Evolutionary conservation across 2,329 filamentous ascomycete genomes (phyloP).

Genomic region (Colletotrichum melonis): DNA sequence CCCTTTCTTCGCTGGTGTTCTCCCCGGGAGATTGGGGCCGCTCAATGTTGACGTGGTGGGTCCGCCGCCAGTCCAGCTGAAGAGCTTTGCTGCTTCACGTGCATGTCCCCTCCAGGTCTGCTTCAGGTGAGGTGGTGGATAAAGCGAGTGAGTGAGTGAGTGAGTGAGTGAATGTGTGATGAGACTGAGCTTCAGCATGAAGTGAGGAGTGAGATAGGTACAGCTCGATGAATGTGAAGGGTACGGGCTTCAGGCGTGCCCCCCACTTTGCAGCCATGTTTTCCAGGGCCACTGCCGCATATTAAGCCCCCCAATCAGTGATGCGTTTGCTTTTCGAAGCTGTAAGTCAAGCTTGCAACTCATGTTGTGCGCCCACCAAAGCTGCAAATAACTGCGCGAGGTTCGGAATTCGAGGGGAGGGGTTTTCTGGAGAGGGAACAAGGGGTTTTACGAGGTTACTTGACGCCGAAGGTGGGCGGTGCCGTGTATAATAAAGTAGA

Average conservation of each 20-base stretch:
- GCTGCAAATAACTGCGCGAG: not conserved
- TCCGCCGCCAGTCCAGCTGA: conserved; percentile 17
- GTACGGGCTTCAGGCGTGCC: not conserved
- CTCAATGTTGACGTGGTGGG: conserved; percentile 10
- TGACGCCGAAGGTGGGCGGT: not conserved
- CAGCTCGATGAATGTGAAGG: not conserved
- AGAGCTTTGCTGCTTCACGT: conserved; percentile 25
- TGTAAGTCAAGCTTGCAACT: conserved; percentile 10
- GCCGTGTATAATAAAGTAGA: not conserved
- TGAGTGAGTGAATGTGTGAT: not conserved
- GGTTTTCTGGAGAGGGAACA: not conserved
- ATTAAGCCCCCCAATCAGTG: conserved; percentile 20
- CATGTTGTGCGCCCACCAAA: conserved; percentile 28
- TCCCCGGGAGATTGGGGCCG: conserved; percentile 6
- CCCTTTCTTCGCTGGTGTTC: not conserved
- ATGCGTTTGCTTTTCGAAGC: not conserved
- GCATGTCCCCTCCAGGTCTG: not conserved
- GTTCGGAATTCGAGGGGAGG: not conserved
- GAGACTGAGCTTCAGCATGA: not conserved
- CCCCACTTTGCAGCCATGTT: conserved; percentile 21
- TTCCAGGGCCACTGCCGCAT: conserved; percentile 3
- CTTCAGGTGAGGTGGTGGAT: not conserved
- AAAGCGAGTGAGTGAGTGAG: not conserved
- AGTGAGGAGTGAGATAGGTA: not conserved
- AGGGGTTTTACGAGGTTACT: conserved; percentile 14